Base-by-base conservation (phyloP, 345 rosid genomes). In the Rhizophora apiculata region DNA sequence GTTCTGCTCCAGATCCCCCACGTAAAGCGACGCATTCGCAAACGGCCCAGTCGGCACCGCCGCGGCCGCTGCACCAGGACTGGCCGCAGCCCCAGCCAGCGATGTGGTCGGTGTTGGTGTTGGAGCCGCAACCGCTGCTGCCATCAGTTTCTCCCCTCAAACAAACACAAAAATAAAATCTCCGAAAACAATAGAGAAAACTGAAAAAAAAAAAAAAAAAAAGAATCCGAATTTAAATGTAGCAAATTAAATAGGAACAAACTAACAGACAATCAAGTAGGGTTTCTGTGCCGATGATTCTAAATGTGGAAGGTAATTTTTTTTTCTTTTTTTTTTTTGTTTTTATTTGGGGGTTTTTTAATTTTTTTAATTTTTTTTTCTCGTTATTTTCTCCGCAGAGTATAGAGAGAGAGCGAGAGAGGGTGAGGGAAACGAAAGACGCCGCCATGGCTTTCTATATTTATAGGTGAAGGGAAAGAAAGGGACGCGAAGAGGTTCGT, bases 1-100 rank as follows among this genome's bases (percentile, higher is more conserved):
- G 55, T 48, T 87, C 5, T 68, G 74, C 36, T 87, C 89, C 58
- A 87, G 84, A 85, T 89, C 91, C 52, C 91, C 94, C 0, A 87
- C 91, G 62, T 89, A 89, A 10, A 89, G 82, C 0, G 94, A 85
- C 43, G 79, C 68, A 70, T 75, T 89, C 51, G 76, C 59, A 57
- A 75, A 80, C 18, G 15, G 22, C 16, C 70, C 72, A 2, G 67
- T 51, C 11, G 66, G 55, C 21, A 58, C 67, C 29, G 48, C 69
- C 4, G 68, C 76, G 3, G 60, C 68, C 22, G 46, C 66, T 0
- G 18, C 49, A 13, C 18, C 49, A 2, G 60, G 62, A 6, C 67
- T 69, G 9, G 62, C 68, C 26, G 32, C 22, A 20, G 34, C 73
- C 1, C 75, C 75, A 13, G 49, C 49, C 18, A 5, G 18, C 5